Base-by-base conservation (phyloP, 495 filamentous ascomycete genomes). In the Cercophora newfieldiana region DNA sequence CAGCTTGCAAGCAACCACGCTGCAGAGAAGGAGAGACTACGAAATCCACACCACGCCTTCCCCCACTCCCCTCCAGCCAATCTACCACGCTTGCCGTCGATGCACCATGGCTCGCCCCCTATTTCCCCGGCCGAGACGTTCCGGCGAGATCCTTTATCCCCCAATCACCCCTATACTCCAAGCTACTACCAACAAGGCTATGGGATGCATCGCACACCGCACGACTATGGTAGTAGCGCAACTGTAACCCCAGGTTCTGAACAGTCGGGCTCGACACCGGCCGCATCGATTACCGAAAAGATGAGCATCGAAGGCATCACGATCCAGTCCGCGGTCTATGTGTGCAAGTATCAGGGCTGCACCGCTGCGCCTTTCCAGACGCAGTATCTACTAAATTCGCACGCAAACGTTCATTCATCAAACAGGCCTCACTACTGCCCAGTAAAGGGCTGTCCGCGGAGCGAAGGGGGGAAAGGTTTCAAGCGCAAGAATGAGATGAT, bases 401-500 rank as follows among this genome's bases (percentile, higher is more conserved):
- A 99, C 77, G 90, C 90, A 55, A 99, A 98, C 74, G 96, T 99
- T 6, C 95, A 99, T 76, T 96, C 93, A 4, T 91, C 91, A 67
- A 89, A 86, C 64, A 85, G 95, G 37, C 93, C 93, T 18, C 94
- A 98, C 76, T 98, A 94, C 72, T 99, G 96, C 75, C 88, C 92
- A 0, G 88, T 96, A 16, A 82, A 85, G 29, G 88, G 85, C 1
- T 99, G 95, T 76, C 80, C 91, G 22, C 87, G 95, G 31, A 88
- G 86, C 7, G 85, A 91, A 67, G 91, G 90, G 16, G 95, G 95
- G 18, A 96, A 92, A 76, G 95, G 96, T 0, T 99, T 99, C 83
- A 99, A 99, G 76, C 87, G 96, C 48, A 98, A 99, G 77, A 99
- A 99, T 70, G 96, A 99, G 79, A 98, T 99, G 96, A 97, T 98